These are phyloP conservation scores for Tolypocladium ovalisporum DNA, from an alignment of 2,329 filamentous ascomycete species.

Conservation along the genomic window DNA sequence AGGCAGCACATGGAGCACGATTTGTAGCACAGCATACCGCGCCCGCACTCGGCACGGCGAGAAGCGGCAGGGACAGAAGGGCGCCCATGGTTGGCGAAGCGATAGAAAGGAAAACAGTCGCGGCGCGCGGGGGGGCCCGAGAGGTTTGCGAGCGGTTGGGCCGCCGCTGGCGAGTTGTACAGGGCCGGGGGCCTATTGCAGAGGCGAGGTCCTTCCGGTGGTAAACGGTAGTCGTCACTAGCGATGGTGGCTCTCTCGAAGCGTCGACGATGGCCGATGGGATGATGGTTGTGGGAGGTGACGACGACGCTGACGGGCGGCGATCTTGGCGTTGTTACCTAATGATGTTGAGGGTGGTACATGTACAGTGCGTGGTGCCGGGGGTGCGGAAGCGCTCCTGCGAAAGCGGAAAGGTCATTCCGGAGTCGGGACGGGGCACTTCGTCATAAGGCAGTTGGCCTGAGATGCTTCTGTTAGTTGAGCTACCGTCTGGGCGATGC, in stretches of 20 bases:
- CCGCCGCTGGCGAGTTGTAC: not conserved
- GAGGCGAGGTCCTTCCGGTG: not conserved
- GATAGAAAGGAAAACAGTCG: not conserved
- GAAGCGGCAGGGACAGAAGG: slow-evolving; percentile 75
- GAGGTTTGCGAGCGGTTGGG: not conserved
- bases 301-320: not conserved
- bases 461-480: no score
- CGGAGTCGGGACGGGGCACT: not conserved
- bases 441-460: not conserved
- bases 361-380: no score
- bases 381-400: not conserved
- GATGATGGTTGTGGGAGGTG: not conserved
- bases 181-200: not conserved
- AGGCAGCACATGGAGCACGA: not conserved
- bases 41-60: slow-evolving; percentile 77
- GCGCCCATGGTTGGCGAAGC: slow-evolving; percentile 61
- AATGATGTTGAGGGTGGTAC: not conserved
- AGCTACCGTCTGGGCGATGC: no score
- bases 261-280: not conserved
- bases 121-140: not conserved
- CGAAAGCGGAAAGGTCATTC: no score
- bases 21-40: slow-evolving; percentile 50
- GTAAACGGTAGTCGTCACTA: not conserved
- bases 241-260: not conserved
- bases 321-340: not conserved